Percentiles rank a stretch among this genome's conserved stretches.
These are phyloP conservation scores for Colletotrichum costaricense DNA, from an alignment of 2,329 filamentous ascomycete genomes.

Conservation along the genomic window DNA sequence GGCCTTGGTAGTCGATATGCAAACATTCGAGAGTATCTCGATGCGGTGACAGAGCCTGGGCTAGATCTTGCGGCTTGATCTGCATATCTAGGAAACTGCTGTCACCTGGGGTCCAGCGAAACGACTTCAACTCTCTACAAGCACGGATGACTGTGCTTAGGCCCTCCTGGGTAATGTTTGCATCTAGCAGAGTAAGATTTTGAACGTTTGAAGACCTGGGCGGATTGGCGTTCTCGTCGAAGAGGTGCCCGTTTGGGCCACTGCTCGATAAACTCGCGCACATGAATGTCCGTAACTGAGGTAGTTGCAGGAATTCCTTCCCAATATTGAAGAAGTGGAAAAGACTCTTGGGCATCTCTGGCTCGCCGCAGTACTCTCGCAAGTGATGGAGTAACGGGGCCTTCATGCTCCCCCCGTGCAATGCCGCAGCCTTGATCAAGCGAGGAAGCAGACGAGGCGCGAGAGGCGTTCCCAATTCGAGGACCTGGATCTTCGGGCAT, in stretches of 20 bases:
- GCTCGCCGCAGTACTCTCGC: conserved; percentile 1
- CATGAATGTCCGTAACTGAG: background rate
- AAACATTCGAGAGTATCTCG: background rate
- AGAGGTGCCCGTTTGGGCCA: conserved; percentile 12
- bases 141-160: background rate
- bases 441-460: conserved; percentile 1
- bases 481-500: background rate
- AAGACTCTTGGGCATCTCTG: conserved; percentile 4
- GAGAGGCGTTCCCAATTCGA: conserved; percentile 6
- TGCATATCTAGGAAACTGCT: conserved; percentile 9
- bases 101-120: conserved; percentile 5
- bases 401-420: background rate
- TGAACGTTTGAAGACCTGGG: conserved; percentile 2
- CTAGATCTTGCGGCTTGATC: background rate
- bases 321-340: conserved; percentile 19
- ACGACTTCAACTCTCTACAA: background rate
- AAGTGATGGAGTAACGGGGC: background rate
- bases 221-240: background rate
- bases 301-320: conserved; percentile 2
- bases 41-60: background rate
- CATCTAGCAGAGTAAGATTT: background rate
- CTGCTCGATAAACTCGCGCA: background rate
- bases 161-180: conserved; percentile 1
- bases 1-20: background rate
- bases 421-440: background rate